Evolutionary conservation across 169 alveolate genomes (phyloP).

Genomic region (Plasmodium adleri): DNA sequence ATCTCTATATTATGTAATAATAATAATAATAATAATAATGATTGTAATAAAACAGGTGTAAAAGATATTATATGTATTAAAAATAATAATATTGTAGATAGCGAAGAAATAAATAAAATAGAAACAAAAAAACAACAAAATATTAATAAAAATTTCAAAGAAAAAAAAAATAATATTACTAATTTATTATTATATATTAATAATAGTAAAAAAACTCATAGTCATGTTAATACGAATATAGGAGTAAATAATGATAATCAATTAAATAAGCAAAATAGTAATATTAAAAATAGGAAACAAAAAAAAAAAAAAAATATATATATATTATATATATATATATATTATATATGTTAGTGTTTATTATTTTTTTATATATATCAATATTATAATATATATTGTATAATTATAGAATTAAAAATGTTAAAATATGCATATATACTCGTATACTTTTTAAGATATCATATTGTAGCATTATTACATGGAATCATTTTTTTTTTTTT

Average conservation of each 20-base stretch:
- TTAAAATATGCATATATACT: too few relatives aligned
- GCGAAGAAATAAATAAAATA: background rate
- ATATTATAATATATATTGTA: too few relatives aligned
- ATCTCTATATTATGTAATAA: background rate
- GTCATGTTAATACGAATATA: constrained; percentile 14
- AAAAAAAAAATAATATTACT: constrained; percentile 13
- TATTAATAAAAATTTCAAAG: constrained; percentile 8
- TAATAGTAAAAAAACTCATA: constrained; percentile 5
- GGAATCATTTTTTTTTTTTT: background rate
- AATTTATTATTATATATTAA: constrained; percentile 34
- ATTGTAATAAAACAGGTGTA: background rate
- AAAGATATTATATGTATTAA: background rate
- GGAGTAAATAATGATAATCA: constrained; percentile 19
- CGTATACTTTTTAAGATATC: too few relatives aligned
- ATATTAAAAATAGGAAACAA: constrained; percentile 15
- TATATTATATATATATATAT: too few relatives aligned
- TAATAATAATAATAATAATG: background rate
- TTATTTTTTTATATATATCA: too few relatives aligned
- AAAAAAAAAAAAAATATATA: too few relatives aligned
- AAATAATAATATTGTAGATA: background rate
- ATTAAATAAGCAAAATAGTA: constrained; percentile 17
- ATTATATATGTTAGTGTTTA: too few relatives aligned
- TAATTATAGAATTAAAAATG: too few relatives aligned
- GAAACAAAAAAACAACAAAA: background rate
- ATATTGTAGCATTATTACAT: too few relatives aligned